Conservation (phyloP, 106 monocot species). For the Vanilla planifolia region DNA sequence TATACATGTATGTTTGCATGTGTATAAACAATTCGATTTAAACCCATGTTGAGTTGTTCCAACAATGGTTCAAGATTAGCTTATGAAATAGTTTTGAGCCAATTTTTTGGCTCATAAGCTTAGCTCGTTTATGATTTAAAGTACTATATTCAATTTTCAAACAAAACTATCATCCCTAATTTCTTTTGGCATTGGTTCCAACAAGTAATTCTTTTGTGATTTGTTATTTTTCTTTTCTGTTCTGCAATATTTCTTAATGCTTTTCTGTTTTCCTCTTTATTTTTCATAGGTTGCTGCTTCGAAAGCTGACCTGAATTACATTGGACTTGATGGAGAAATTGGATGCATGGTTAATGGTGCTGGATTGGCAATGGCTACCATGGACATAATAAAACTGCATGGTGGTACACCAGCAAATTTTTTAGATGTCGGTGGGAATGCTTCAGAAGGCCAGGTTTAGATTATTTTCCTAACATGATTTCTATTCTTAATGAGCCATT, state of each 20-base stretch:
- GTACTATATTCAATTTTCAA: too few species aligned
- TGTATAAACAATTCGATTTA: too few species aligned
- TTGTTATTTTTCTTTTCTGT: neutral
- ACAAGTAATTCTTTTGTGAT: too few species aligned
- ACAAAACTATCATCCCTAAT: too few species aligned
- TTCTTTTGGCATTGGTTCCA: too few species aligned
- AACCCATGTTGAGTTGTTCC: too few species aligned
- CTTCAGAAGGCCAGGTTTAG: slow-evolving; percentile 88
- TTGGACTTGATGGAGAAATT: slow-evolving; percentile 91
- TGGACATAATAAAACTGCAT: slow-evolving; percentile 97
- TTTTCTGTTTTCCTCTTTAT: neutral
- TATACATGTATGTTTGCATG: too few species aligned
- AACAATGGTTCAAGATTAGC: too few species aligned
- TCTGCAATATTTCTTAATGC: neutral
- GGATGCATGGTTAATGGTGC: slow-evolving; percentile 99
- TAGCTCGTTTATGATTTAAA: too few species aligned
- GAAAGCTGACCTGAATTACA: slow-evolving; percentile 69
- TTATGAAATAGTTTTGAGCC: too few species aligned
- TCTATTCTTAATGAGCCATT: too few species aligned
- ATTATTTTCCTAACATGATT: neutral
- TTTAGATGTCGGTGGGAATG: slow-evolving; percentile 90
- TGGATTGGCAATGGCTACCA: slow-evolving; percentile 96
- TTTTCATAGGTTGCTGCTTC: slow-evolving; percentile 69
- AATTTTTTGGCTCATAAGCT: too few species aligned
- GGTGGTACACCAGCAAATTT: slow-evolving; percentile 99